Evolutionary conservation across 2,329 filamentous ascomycete genomes (phyloP), one percentile per base, ranked within the genome.

Genomic region (Neonectria faginata): DNA sequence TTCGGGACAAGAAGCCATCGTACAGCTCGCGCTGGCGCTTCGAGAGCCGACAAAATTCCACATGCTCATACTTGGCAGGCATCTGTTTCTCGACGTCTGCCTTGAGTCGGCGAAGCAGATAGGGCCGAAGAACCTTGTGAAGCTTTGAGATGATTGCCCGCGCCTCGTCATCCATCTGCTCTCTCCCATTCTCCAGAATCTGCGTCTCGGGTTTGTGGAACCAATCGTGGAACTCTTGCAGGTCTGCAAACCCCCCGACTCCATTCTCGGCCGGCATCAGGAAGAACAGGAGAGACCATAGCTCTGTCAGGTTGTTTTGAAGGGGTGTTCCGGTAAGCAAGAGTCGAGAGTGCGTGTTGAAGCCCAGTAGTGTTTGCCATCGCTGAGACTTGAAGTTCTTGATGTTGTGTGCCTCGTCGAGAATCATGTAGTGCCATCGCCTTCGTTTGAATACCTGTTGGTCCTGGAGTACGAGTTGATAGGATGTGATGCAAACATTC

Each of bases 361-460:
- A 97, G 0, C 92, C 96, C 22, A 99, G 88, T 68, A 99, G 86
- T 0, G 94, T 95, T 78, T 98, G 96, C 94, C 96, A 99, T 68
- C 95, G 86, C 78, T 97, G 94, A 2, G 95, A 97, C 75, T 97
- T 94, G 84, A 98, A 99, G 79, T 99, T 99, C 76, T 99, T 98
- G 85, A 99, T 99, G 80, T 99, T 98, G 82, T 99, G 96, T 0
- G 97, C 96, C 81, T 99, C 96, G 72, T 99, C 96, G 1, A 99
- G 87, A 68, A 99, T 94, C 88, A 99, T 93, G 79, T 98, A 99
- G 76, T 98, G 94, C 97, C 97, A 99, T 57, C 89, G 88, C 36
- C 95, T 89, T 67, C 94, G 89, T 77, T 97, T 96, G 81, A 99
- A 97, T 1, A 97, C 93, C 71, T 95, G 91, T 68, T 96, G 91